Evolutionary conservation across 192 early-diverging fungal species (phyloP), one percentile per base, ranked within the genome.

Genomic region (Backusella australiensis): DNA sequence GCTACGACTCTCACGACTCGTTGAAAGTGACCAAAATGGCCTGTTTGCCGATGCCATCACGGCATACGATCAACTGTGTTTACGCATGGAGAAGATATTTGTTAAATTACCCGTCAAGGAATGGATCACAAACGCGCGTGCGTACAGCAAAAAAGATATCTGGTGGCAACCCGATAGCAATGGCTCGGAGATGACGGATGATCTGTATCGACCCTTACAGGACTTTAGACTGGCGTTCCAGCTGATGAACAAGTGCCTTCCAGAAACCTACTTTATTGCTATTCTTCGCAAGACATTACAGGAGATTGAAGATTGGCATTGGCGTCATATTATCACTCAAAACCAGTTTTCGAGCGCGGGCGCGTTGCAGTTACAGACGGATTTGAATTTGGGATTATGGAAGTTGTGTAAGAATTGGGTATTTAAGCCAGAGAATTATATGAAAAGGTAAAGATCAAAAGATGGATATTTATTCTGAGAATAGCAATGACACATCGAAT

Each of bases 291-390:
- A 83, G 12, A 77, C 86, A 14, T 69, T 85, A 6, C 23, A 75
- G 5, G 89, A 87, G 35, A 80, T 90, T 32, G 84, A 88, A 59
- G 85, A 88, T 17, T 85, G 83, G 71, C 75, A 87, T 34, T 90
- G 89, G 89, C 77, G 84, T 44, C 83, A 82, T 69, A 74, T 90
- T 17, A 75, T 90, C 2, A 85, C 85, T 46, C 79, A 78, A 59
- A 88, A 84, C 19, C 87, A 88, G 34, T 90, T 90, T 67, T 87
- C 89, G 4, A 80, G 77, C 36, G 41, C 83, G 15, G 89, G 87
- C 0, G 83, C 81, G 23, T 44, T 49, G 5, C 89, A 90, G 46
- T 76, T 90, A 38, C 76, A 82, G 38, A 67, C 77, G 4, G 89
- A 90, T 79, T 32, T 87, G 5, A 71, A 73, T 26, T 77, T 85